phyloP scores from a whole-genome alignment of 305 asterid species.

The Plantago coronopus region DNA sequence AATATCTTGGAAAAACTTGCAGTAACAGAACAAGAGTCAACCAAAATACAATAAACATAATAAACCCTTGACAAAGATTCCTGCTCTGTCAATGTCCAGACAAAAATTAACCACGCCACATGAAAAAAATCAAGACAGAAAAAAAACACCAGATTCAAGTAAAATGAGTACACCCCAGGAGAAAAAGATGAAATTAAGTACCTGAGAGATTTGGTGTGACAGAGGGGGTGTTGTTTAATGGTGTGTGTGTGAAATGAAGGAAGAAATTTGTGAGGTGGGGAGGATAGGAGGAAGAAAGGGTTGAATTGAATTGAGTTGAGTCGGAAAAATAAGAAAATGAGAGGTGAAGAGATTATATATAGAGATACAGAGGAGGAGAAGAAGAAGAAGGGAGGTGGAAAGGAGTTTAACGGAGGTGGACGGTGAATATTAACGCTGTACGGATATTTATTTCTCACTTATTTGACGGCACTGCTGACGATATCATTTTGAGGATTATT shows the following conservation, averaged over 20 bases:
- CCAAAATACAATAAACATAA: conserved; percentile 8
- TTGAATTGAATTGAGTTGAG: conserved; percentile 7
- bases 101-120: no score
- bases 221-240: not conserved
- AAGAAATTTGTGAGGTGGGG: not conserved
- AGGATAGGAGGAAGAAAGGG: not conserved
- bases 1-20: not conserved
- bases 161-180: not conserved
- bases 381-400: no score
- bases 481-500: conserved; percentile 17
- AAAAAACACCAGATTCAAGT: not conserved
- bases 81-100: not conserved
- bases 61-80: not conserved
- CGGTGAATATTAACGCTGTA: conserved; percentile 14
- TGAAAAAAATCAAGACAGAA: no score
- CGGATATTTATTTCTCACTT: conserved; percentile 1
- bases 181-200: conserved; percentile 17
- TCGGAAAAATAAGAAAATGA: conserved; percentile 26
- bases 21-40: conserved; percentile 11
- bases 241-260: not conserved
- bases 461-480: conserved; percentile 32
- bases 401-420: conserved; percentile 6
- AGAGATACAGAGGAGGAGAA: no score
- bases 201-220: conserved; percentile 11
- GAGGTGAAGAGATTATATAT: conserved; percentile 22